A percentile compares a stretch with the other conserved stretches of the same genome.
Conservation (phyloP, 257 asterid genomes). For the Catharanthus roseus region DNA sequence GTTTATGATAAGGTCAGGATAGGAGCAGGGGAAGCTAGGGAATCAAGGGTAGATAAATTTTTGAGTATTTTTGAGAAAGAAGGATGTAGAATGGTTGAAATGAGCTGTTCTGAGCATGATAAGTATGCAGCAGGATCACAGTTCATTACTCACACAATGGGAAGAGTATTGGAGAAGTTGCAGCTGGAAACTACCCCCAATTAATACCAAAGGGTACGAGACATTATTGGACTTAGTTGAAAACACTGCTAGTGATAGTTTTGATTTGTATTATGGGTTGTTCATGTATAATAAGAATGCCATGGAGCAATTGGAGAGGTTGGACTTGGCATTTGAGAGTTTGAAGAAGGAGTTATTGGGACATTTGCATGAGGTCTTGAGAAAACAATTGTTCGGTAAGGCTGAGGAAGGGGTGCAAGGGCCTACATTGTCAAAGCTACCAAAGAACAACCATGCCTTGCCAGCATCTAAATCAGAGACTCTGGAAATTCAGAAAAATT, state of each 20-base stretch:
- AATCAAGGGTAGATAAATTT: slow-evolving; percentile 42
- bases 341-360: slow-evolving; percentile 25
- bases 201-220: slow-evolving; percentile 78
- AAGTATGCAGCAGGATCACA: slow-evolving; percentile 72
- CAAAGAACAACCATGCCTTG: not conserved
- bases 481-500: slow-evolving; percentile 16
- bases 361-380: slow-evolving; percentile 58
- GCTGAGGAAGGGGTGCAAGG: slow-evolving; percentile 34
- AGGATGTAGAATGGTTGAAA: slow-evolving; percentile 82
- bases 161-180: slow-evolving; percentile 71
- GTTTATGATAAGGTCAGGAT: slow-evolving; percentile 74
- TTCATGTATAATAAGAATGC: slow-evolving; percentile 76
- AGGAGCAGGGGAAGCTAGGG: slow-evolving; percentile 49
- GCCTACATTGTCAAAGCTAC: slow-evolving; percentile 22
- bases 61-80: slow-evolving; percentile 62
- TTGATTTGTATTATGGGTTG: slow-evolving; percentile 73
- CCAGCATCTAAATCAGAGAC: slow-evolving; percentile 36
- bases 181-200: slow-evolving; percentile 55
- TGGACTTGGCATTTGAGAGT: slow-evolving; percentile 70
- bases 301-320: slow-evolving; percentile 68
- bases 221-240: slow-evolving; percentile 68
- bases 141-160: slow-evolving; percentile 78
- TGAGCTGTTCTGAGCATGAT: slow-evolving; percentile 79
- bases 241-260: slow-evolving; percentile 72
- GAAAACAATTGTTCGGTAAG: slow-evolving; percentile 74